phyloP scores from a whole-genome alignment of 192 early-diverging fungal genomes.

The Piromyces sp. region DNA sequence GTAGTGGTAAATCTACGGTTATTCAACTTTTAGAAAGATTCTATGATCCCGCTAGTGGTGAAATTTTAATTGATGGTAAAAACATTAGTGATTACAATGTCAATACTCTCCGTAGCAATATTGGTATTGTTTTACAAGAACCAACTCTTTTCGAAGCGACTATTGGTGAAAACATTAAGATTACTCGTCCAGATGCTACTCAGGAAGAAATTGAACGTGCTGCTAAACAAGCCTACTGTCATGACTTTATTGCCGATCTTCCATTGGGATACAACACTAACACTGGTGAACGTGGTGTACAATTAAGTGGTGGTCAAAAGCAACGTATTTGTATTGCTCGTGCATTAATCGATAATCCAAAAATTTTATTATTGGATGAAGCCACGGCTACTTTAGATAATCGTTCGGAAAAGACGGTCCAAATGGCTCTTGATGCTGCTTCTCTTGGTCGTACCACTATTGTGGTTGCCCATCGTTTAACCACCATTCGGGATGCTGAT shows the following conservation, averaged over 20 bases:
- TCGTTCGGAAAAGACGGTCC: neutral
- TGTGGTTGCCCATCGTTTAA: neutral
- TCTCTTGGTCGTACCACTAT: neutral
- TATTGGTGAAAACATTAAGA: neutral
- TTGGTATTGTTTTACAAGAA: conserved; percentile 54
- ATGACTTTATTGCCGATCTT: conserved; percentile 69
- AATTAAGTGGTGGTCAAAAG: conserved; percentile 6
- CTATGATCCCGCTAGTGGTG: conserved; percentile 47
- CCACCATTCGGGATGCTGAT: neutral
- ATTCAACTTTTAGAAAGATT: conserved; percentile 56
- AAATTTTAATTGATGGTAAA: conserved; percentile 44
- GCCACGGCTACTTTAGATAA: neutral
- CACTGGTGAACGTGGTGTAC: conserved; percentile 48
- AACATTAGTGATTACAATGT: conserved; percentile 38
- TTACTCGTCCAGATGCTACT: neutral
- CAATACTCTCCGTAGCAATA: conserved; percentile 39
- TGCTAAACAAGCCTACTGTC: conserved; percentile 2
- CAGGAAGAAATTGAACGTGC: neutral
- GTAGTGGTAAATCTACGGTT: conserved; percentile 43
- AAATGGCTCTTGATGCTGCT: neutral
- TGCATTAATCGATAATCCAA: neutral
- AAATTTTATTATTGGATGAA: neutral
- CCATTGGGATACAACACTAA: conserved; percentile 65
- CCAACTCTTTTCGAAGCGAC: neutral
- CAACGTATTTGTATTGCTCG: conserved; percentile 5